Base-by-base conservation (phyloP, 2,329 filamentous ascomycete species). In the Fusarium mangiferae region DNA sequence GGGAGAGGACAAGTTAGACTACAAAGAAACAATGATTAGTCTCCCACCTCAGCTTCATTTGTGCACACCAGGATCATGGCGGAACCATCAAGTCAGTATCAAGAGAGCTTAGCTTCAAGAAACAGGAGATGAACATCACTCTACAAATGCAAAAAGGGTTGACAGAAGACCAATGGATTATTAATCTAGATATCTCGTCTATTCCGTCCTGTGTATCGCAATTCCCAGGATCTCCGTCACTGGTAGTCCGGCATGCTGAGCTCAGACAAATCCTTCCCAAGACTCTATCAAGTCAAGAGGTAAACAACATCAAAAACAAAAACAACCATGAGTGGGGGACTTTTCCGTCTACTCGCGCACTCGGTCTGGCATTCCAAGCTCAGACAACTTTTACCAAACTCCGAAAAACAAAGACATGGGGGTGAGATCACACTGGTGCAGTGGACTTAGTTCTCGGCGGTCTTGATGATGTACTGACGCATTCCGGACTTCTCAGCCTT, bases 401-500 rank as follows among this genome's bases (percentile, higher is more conserved):
- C 66, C 54, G 24, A 41, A 48, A n/a, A n/a, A n/a, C n/a, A n/a
- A n/a, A n/a, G n/a, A n/a, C n/a, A n/a, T n/a, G n/a, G n/a, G n/a
- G 10, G 4, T 13, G 30, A 24, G 7, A 14, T 7, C 15, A 5
- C 28, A 35, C 0, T 35, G 1, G 9, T 24, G 17, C 0, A 7
- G 9, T 20, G 20, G 3, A 28, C 15, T 24, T 64, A 58, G 38
- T 45, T 39, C 3, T 26, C 11, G 4, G 15, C 24, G 28, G 38
- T 22, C 33, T 38, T 30, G 44, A 62, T 35, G 36, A 76, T 22
- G 3, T 75, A 78, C 62, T 78, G 76, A 5, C 61, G 48, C 76
- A 78, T 78, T 4, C 75, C 75, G 7, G 73, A 76, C 12, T 22
- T 42, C 14, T 64, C 17, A 7, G 76, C 66, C 62, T 77, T 75